Evolutionary conservation across 106 monocot species (phyloP).

Genomic region (Platanthera zijinensis): DNA sequence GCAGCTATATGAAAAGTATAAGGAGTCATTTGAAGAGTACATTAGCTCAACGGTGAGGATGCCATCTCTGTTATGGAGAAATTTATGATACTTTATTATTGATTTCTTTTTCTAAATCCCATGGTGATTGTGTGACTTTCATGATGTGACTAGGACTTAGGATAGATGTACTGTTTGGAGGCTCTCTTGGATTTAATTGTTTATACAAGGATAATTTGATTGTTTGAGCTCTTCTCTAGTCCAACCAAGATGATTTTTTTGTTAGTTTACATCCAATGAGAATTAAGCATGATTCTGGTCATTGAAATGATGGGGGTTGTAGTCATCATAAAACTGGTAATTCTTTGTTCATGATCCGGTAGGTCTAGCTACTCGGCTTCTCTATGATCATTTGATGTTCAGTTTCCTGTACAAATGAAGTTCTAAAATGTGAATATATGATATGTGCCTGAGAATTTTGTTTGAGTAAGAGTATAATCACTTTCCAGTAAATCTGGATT

Average conservation of each 20-base stretch:
- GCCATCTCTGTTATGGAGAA: background rate
- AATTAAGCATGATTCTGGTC: background rate
- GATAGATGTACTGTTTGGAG: background rate
- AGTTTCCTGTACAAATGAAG: background rate
- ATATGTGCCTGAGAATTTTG: background rate
- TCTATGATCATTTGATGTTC: slow-evolving; percentile 1
- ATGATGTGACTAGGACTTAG: background rate
- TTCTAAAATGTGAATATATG: background rate
- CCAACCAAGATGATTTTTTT: background rate
- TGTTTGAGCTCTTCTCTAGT: background rate
- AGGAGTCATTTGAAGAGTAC: slow-evolving; percentile 70
- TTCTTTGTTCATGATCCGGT: background rate
- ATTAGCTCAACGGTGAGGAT: slow-evolving; percentile 44
- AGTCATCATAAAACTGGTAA: background rate
- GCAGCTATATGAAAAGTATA: slow-evolving; percentile 75
- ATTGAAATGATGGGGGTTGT: background rate
- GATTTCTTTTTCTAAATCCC: background rate
- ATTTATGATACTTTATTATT: background rate
- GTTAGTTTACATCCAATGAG: background rate
- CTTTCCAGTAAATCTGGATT: background rate
- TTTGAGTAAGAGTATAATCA: background rate
- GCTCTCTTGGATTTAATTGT: background rate
- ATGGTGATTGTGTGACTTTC: background rate
- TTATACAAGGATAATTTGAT: background rate
- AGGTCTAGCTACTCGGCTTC: background rate